phyloP scores from a whole-genome alignment of 1,284 basidiomycete species.

The Boletus sp. region DNA sequence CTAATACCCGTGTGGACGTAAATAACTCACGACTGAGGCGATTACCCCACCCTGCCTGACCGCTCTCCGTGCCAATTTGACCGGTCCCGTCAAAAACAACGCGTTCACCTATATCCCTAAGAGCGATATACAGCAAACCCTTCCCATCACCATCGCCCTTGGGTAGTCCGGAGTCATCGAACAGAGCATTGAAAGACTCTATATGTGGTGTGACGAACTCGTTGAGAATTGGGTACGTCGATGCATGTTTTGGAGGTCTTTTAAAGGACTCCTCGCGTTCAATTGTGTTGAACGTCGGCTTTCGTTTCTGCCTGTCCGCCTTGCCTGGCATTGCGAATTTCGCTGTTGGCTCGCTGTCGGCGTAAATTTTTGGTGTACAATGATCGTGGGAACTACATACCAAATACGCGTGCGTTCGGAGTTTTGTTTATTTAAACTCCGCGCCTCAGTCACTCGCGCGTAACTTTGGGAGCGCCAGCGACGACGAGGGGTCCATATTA shows the following conservation, averaged over 20 bases:
- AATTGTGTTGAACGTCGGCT: constrained; percentile 80
- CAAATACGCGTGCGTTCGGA: constrained; percentile 22
- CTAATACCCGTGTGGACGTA: constrained; percentile 11
- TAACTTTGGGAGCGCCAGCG: constrained; percentile 17
- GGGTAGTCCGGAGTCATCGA: constrained; percentile 78
- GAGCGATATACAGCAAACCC: constrained; percentile 77
- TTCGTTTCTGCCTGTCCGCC: constrained; percentile 22
- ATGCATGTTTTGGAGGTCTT: constrained; percentile 67
- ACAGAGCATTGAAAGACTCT: constrained; percentile 94
- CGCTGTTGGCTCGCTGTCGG: not conserved
- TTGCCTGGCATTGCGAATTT: constrained; percentile 36
- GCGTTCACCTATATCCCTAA: constrained; percentile 85
- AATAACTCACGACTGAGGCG: constrained; percentile 69
- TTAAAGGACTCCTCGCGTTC: constrained; percentile 79
- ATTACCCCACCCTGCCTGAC: constrained; percentile 69
- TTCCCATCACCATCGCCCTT: constrained; percentile 70
- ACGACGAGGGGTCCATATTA: constrained; percentile 23
- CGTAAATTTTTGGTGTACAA: constrained; percentile 14
- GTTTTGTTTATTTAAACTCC: constrained; percentile 14
- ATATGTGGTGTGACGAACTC: constrained; percentile 94
- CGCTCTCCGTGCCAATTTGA: constrained; percentile 47
- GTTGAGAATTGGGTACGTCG: constrained; percentile 81
- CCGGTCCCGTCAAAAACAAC: constrained; percentile 89
- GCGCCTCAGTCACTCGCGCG: constrained; percentile 19
- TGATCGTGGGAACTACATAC: constrained; percentile 17